Conservation (phyloP, 345 rosid species). For the Acer yangbiense region DNA sequence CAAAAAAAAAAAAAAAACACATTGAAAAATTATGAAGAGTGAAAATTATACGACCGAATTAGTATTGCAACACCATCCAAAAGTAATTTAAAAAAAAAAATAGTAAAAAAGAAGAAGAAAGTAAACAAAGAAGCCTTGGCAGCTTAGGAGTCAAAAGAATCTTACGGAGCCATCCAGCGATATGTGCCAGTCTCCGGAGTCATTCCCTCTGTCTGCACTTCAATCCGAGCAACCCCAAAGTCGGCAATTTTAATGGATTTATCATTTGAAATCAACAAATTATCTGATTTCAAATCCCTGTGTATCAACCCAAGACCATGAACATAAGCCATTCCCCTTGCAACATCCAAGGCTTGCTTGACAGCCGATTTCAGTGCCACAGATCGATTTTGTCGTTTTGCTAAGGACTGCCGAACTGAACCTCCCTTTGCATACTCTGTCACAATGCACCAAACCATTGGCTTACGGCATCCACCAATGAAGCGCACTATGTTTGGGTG, state of each 20-base stretch:
- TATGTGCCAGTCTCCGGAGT: slow-evolving; percentile 55
- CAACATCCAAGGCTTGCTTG: slow-evolving; percentile 51
- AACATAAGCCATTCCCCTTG: slow-evolving; percentile 50
- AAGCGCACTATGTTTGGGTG: slow-evolving; percentile 48
- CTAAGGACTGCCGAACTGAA: slow-evolving; percentile 43
- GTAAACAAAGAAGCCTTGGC: no score
- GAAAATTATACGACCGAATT: neutral
- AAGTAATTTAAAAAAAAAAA: neutral
- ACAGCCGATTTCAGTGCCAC: slow-evolving; percentile 47
- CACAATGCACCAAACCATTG: slow-evolving; percentile 53
- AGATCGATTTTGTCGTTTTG: slow-evolving; percentile 33
- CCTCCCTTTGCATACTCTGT: slow-evolving; percentile 54
- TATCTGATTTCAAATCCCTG: slow-evolving; percentile 50
- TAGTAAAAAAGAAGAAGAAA: no score
- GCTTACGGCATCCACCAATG: slow-evolving; percentile 48
- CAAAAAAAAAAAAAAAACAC: neutral
- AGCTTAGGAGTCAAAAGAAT: slow-evolving; percentile 5
- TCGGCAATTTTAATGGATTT: slow-evolving; percentile 54
- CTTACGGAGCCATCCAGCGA: slow-evolving; percentile 65
- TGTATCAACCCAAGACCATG: slow-evolving; percentile 44
- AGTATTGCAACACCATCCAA: neutral
- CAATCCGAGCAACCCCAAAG: slow-evolving; percentile 52
- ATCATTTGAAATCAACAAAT: slow-evolving; percentile 39
- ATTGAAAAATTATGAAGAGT: neutral
- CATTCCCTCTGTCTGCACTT: slow-evolving; percentile 55